A percentile compares a stretch with the other conserved stretches of the same genome.
These are phyloP conservation scores for Eucalyptus sp. DNA, from an alignment of 345 rosid species.

Conservation along the genomic window DNA sequence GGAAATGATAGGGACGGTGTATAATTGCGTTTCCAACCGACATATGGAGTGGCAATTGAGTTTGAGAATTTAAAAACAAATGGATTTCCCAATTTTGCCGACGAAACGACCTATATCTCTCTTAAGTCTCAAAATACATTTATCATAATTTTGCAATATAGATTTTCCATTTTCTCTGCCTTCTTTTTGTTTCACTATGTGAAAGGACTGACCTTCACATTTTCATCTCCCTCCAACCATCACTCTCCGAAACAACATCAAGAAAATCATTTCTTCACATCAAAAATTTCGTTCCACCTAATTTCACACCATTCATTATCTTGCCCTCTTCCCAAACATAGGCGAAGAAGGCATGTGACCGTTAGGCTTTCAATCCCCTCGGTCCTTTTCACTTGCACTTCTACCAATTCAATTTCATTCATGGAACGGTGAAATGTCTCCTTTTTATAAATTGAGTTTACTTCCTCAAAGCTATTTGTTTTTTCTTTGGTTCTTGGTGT, in stretches of 20 bases:
- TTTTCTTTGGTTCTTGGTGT: background rate
- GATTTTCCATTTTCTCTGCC: background rate
- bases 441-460: background rate
- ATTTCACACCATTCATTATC: background rate
- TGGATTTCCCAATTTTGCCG: background rate
- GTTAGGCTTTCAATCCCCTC: background rate
- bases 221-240: background rate
- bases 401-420: background rate
- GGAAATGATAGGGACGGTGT: background rate
- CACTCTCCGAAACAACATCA: background rate
- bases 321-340: background rate
- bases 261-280: background rate
- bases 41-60: background rate
- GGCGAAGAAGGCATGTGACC: background rate
- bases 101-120: background rate
- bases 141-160: background rate
- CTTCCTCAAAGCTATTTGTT: background rate
- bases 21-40: background rate
- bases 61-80: background rate
- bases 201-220: background rate
- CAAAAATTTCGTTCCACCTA: background rate
- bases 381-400: background rate
- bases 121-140: background rate
- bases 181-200: background rate
- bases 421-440: background rate